Evolutionary conservation across 495 filamentous ascomycete species (phyloP).

Genomic region (Daldinia childiae): DNA sequence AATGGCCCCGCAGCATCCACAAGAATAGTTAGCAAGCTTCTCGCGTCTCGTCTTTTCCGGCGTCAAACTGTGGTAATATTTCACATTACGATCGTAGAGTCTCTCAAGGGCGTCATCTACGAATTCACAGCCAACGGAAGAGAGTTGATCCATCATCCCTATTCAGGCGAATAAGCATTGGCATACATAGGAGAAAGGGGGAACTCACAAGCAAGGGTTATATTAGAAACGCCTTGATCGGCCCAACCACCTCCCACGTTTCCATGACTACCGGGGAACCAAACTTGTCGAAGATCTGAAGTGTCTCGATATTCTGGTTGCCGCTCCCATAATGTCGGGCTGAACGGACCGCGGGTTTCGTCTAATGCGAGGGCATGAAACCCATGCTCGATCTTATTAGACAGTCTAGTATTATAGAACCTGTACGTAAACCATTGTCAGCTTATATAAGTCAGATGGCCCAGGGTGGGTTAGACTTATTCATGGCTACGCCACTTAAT

Average conservation of each 20-base stretch:
- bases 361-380: slow-evolving; percentile 81
- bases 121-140: slow-evolving; percentile 68
- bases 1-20: slow-evolving; percentile 4
- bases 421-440: slow-evolving; percentile 48
- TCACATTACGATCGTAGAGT: slow-evolving; percentile 57
- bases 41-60: slow-evolving; percentile 34
- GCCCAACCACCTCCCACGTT: slow-evolving; percentile 69
- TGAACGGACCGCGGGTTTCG: slow-evolving; percentile 70
- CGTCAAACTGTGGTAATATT: slow-evolving; percentile 53
- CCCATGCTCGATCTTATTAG: slow-evolving; percentile 68
- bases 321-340: slow-evolving; percentile 70
- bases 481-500: slow-evolving; percentile 61
- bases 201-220: slow-evolving; percentile 69
- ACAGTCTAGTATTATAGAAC: slow-evolving; percentile 69
- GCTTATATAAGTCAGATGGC: slow-evolving; percentile 1
- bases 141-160: slow-evolving; percentile 74
- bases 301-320: slow-evolving; percentile 46
- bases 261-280: slow-evolving; percentile 76
- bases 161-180: background rate
- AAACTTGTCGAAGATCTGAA: slow-evolving; percentile 72
- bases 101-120: slow-evolving; percentile 61
- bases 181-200: slow-evolving; percentile 8
- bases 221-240: slow-evolving; percentile 66
- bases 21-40: slow-evolving; percentile 12
- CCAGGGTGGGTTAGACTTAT: slow-evolving; percentile 35